A percentile compares a stretch with the other conserved stretches of the same genome.
These are phyloP conservation scores for Pleurotus cornucopiae DNA, from an alignment of 768 basidiomycete genomes.

Conservation along the genomic window DNA sequence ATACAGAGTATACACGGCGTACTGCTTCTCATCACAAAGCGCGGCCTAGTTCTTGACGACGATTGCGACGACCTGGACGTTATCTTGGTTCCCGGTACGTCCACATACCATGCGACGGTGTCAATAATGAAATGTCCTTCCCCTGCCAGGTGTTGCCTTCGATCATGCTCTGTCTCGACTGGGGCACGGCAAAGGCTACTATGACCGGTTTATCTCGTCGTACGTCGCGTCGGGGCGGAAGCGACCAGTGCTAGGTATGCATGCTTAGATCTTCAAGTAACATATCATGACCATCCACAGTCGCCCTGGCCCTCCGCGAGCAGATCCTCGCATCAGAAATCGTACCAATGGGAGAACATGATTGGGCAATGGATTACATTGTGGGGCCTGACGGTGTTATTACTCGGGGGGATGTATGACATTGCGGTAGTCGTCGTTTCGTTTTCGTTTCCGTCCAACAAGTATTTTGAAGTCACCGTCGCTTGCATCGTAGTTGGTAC, in stretches of 20 bases:
- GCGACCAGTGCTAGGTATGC: slow-evolving; percentile 55
- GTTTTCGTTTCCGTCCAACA: too few species aligned
- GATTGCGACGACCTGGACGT: slow-evolving; percentile 48
- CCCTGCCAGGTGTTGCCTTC: slow-evolving; percentile 62
- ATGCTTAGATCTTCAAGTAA: too few species aligned
- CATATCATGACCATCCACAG: slow-evolving; percentile 18
- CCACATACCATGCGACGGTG: neutral
- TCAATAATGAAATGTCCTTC: neutral
- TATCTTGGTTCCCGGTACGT: slow-evolving; percentile 61
- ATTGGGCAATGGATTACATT: slow-evolving; percentile 64
- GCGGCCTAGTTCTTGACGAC: slow-evolving; percentile 29
- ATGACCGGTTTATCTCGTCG: slow-evolving; percentile 65
- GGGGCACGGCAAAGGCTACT: slow-evolving; percentile 83
- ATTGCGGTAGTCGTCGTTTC: neutral
- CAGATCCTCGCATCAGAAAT: slow-evolving; percentile 50
- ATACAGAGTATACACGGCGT: neutral
- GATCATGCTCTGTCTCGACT: slow-evolving; percentile 65
- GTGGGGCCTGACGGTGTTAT: slow-evolving; percentile 37
- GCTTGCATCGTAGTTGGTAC: too few species aligned
- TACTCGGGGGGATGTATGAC: neutral
- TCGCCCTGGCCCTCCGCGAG: slow-evolving; percentile 61
- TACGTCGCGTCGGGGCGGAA: slow-evolving; percentile 42
- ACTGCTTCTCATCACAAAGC: slow-evolving; percentile 3
- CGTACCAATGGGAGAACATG: slow-evolving; percentile 52
- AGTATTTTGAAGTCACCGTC: too few species aligned